A percentile compares a stretch with the other conserved stretches of the same genome.
Evolutionary conservation across 2,329 filamentous ascomycete species (phyloP).

Genomic region (Sphaceloma murrayae): DNA sequence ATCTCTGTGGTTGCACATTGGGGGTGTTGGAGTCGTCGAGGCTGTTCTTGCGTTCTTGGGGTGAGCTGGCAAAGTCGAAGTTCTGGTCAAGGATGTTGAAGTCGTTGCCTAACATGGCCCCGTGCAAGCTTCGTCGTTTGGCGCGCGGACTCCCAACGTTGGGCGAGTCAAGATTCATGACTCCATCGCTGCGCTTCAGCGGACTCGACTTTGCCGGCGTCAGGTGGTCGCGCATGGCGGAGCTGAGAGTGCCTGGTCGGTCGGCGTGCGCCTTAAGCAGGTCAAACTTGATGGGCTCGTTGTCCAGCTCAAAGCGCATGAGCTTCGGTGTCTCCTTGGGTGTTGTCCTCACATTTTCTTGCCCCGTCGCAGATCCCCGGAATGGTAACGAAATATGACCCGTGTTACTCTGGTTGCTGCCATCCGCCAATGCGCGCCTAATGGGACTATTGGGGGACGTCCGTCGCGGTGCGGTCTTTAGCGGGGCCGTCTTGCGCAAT

Average conservation of each 20-base stretch:
- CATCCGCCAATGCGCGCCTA: slow-evolving; percentile 64
- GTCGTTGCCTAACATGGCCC: slow-evolving; percentile 51
- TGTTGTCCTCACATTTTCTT: slow-evolving; percentile 28
- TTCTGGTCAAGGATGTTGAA: slow-evolving; percentile 69
- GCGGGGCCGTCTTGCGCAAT: slow-evolving; percentile 38
- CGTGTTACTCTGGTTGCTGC: slow-evolving; percentile 63
- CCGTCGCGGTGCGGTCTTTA: slow-evolving; percentile 58
- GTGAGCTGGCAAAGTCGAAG: slow-evolving; percentile 23
- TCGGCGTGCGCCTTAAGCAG: slow-evolving; percentile 40
- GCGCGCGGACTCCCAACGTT: slow-evolving; percentile 76
- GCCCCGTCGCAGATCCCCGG: slow-evolving; percentile 25
- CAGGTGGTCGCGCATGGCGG: slow-evolving; percentile 37
- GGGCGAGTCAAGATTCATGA: slow-evolving; percentile 75
- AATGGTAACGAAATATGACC: slow-evolving; percentile 22
- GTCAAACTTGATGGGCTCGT: slow-evolving; percentile 40
- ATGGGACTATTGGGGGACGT: slow-evolving; percentile 53
- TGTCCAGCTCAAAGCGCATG: slow-evolving; percentile 30
- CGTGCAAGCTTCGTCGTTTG: slow-evolving; percentile 81
- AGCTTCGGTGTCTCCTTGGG: slow-evolving; percentile 23
- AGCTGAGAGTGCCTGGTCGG: slow-evolving; percentile 31
- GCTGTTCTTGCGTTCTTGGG: slow-evolving; percentile 19
- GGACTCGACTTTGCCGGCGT: slow-evolving; percentile 62
- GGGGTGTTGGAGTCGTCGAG: slow-evolving; percentile 16
- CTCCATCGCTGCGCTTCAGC: slow-evolving; percentile 81
- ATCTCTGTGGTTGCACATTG: slow-evolving; percentile 20